phyloP scores from a whole-genome alignment of 352 stramenopile species.

The Globisporangium cylindrosporum region DNA sequence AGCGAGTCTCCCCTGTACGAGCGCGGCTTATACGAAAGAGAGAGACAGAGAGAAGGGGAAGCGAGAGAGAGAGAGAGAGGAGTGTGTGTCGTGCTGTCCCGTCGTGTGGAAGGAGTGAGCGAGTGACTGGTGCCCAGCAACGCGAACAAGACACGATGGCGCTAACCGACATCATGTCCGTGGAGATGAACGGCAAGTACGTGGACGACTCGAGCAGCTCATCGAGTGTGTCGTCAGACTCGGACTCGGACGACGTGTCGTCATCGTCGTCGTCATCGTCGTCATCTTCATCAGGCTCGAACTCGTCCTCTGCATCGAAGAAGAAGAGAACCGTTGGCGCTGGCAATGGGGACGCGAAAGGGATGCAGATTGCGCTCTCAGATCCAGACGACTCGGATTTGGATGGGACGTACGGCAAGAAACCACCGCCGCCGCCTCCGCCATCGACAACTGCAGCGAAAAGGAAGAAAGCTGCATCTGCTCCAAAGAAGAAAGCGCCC shows the following conservation, averaged over 20 bases:
- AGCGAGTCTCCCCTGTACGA: background rate
- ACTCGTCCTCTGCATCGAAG: conserved; percentile 14
- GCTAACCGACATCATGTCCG: conserved; percentile 70
- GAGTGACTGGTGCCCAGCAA: conserved; percentile 2
- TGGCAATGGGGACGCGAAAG: background rate
- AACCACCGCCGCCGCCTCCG: conserved; percentile 21
- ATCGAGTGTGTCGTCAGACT: conserved; percentile 74
- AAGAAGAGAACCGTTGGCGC: background rate
- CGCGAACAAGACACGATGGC: conserved; percentile 36
- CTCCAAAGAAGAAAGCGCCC: conserved; percentile 15
- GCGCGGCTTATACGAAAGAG: background rate
- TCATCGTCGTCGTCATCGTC: conserved; percentile 42
- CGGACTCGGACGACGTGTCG: conserved; percentile 40
- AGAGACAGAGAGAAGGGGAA: background rate
- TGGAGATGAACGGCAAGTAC: conserved; percentile 74
- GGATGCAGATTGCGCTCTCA: conserved; percentile 16
- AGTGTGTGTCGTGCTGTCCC: background rate
- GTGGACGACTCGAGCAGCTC: conserved; percentile 74
- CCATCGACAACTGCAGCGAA: conserved; percentile 13
- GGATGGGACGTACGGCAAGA: conserved; percentile 21
- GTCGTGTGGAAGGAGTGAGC: background rate
- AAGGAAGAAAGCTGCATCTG: conserved; percentile 16
- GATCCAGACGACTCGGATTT: conserved; percentile 34
- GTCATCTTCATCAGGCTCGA: conserved; percentile 30
- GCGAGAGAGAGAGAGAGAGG: background rate